Evolutionary conservation across 148 eudicot species (phyloP), one percentile per base, ranked within the genome.

Genomic region (Polygonum maritimum): DNA sequence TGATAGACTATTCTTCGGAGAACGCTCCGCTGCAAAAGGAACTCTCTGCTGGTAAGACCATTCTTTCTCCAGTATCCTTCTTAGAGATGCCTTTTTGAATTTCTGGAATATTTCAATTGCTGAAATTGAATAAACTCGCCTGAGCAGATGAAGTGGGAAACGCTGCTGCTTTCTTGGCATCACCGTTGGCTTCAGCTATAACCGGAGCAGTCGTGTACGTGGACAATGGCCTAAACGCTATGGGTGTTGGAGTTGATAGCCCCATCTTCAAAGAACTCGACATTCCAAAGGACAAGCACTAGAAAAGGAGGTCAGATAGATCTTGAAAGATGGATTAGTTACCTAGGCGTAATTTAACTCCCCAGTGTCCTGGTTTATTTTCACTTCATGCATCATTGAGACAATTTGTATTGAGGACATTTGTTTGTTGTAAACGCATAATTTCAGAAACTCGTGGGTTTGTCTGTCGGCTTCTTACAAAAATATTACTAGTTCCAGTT

Each of bases 161-260:
- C 75, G 80, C 93, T 1, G 98, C 98, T 74, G 98, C 98, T 48
- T 94, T 94, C 88, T 84, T 94, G 83, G 98, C 88, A 18, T 94
- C 98, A 11, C 98, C 98, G 14, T 82, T 94, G 83, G 98, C 97
- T n/a, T 94, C 98, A 47, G 97, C 98, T 65, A 88, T 94, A 38
- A 94, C 98, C 5, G 98, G 98, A 71, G 91, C 95, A 67, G 89
- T 94, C 73, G 78, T 94, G 80, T 92, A 91, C 1, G 98, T 94
- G 6, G 98, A 94, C 90, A 94, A 94, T 33, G 98, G 98, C 15
- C 88, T 94, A 18, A 87, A 94, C 71, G 90, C 97, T n/a, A 94
- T 94, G 98, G 98, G 98, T 8, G 97, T 94, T 45, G 98, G 93
- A 63, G 91, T 94, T 26, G 97, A 94, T 80, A 94, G 97, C 73